A percentile compares a stretch with the other conserved stretches of the same genome.
Evolutionary conservation across 2,329 filamentous ascomycete species (phyloP).

Genomic region (Phymatotrichopsis omnivora): DNA sequence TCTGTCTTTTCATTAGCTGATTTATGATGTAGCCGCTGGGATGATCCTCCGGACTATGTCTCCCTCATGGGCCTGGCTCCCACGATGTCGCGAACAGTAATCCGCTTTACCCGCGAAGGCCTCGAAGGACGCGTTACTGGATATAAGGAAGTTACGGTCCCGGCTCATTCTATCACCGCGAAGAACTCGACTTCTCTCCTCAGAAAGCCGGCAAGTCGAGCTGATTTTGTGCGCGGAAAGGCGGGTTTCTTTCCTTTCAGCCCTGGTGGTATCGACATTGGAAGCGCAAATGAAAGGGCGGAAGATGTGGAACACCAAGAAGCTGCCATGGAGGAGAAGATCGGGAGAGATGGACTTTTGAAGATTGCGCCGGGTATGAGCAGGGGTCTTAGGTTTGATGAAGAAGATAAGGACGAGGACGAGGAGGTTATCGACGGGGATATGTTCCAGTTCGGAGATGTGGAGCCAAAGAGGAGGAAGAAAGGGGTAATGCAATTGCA

Average conservation of each 20-base stretch:
- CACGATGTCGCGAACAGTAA: slow-evolving; percentile 89
- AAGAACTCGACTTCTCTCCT: slow-evolving; percentile 90
- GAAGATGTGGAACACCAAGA: slow-evolving; percentile 73
- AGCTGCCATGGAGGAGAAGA: slow-evolving; percentile 42
- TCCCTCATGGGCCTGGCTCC: slow-evolving; percentile 78
- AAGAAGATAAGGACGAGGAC: slow-evolving; percentile 47
- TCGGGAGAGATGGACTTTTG: slow-evolving; percentile 62
- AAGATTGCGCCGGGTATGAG: slow-evolving; percentile 72
- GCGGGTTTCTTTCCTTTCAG: slow-evolving; percentile 92
- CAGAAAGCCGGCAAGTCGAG: slow-evolving; percentile 73
- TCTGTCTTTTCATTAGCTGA: slow-evolving; percentile 11
- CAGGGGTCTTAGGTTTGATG: slow-evolving; percentile 63
- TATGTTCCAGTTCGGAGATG: slow-evolving; percentile 31
- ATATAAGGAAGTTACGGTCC: slow-evolving; percentile 87
- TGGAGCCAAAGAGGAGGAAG: slow-evolving; percentile 31
- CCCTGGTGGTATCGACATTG: slow-evolving; percentile 75
- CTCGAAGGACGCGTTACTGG: slow-evolving; percentile 86
- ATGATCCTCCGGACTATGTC: slow-evolving; percentile 66
- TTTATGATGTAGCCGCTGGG: slow-evolving; percentile 55
- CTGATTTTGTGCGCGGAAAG: slow-evolving; percentile 85
- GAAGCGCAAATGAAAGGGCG: slow-evolving; percentile 56
- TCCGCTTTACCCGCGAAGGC: slow-evolving; percentile 81
- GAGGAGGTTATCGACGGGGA: slow-evolving; percentile 43
- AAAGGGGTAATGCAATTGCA: slow-evolving; percentile 46
- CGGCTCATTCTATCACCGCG: slow-evolving; percentile 76